Evolutionary conservation across 257 asterid genomes (phyloP), one percentile per base, ranked within the genome.

Genomic region (Schizonepeta tenuifolia): DNA sequence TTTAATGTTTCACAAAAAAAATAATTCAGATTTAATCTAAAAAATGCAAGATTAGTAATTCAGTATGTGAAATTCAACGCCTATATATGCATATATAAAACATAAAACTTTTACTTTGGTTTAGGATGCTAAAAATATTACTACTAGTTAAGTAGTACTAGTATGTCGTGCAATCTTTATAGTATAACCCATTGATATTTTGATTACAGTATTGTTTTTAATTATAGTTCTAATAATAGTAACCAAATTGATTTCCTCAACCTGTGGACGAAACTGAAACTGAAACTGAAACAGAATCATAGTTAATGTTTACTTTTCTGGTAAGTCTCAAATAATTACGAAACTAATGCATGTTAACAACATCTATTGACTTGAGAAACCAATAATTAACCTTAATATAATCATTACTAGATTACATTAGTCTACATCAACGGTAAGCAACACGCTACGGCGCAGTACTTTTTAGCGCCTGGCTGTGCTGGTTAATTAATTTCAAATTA

Each of bases 381-480:
- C 51, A 63, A 63, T 63, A 63, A 63, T 63, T 40, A 20, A 63
- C 69, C 33, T 35, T 40, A 63, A 63, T 40, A 38, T 63, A 41
- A 38, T 63, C 21, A 38, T 40, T 12, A 11, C 20, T 1, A 4
- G 9, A 20, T 38, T 1, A 38, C 51, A 2, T 10, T 20, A n/a
- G 69, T 12, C 53, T 20, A 10, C 20, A 63, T 38, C 28, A 38
- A 62, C 6, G 11, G 1, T 9, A 36, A 38, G 7, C 65, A 12
- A 28, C 65, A 28, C 12, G 40, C 13, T 41, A 58, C 64, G 21
- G 5, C 4, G 28, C 10, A 28, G 33, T 31, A 31, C 36, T 31
- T 31, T 31, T 57, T 24, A 20, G 63, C 63, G 40, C 36, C 63
- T 24, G 36, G 12, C 62, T 22, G 24, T 17, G 57, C 2, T 50